phyloP scores from a whole-genome alignment of 352 stramenopile species.

The Thraustotheca clavata region DNA sequence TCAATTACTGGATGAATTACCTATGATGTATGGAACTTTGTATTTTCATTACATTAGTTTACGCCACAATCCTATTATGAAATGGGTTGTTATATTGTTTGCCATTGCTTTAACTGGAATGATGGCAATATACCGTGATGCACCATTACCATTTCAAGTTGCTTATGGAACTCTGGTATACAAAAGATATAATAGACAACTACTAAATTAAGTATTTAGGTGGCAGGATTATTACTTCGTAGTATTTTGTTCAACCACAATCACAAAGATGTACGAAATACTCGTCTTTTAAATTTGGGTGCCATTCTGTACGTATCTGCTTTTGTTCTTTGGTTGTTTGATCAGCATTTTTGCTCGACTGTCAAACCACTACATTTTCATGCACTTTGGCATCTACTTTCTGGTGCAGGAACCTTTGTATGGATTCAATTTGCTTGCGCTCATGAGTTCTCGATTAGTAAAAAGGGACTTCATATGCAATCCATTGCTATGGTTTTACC shows the following conservation, averaged over 20 bases:
- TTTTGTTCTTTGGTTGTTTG: slow-evolving; percentile 14
- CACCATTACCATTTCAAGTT: slow-evolving; percentile 4
- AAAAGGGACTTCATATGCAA: background rate
- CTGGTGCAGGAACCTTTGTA: slow-evolving; percentile 10
- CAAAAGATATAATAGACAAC: background rate
- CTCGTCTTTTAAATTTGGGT: slow-evolving; percentile 7
- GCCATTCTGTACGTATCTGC: slow-evolving; percentile 7
- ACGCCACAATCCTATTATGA: slow-evolving; percentile 14
- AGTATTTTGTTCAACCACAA: slow-evolving; percentile 7
- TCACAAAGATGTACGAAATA: background rate
- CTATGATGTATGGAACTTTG: slow-evolving; percentile 16
- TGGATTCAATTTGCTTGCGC: slow-evolving; percentile 22
- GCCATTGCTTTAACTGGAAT: background rate
- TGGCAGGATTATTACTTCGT: slow-evolving; percentile 2
- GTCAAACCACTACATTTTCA: slow-evolving; percentile 21
- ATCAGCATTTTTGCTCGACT: slow-evolving; percentile 12
- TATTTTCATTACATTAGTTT: slow-evolving; percentile 21
- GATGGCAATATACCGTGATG: slow-evolving; percentile 9
- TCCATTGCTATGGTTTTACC: slow-evolving; percentile 9
- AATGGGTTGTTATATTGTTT: background rate
- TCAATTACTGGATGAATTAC: slow-evolving; percentile 14
- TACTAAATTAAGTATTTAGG: background rate
- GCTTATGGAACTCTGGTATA: slow-evolving; percentile 11
- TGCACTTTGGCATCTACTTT: slow-evolving; percentile 20
- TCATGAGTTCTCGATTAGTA: slow-evolving; percentile 12